Evolutionary conservation across 192 early-diverging fungal genomes (phyloP), one percentile per base, ranked within the genome.

Genomic region (Rhizoclosmatium globosum): DNA sequence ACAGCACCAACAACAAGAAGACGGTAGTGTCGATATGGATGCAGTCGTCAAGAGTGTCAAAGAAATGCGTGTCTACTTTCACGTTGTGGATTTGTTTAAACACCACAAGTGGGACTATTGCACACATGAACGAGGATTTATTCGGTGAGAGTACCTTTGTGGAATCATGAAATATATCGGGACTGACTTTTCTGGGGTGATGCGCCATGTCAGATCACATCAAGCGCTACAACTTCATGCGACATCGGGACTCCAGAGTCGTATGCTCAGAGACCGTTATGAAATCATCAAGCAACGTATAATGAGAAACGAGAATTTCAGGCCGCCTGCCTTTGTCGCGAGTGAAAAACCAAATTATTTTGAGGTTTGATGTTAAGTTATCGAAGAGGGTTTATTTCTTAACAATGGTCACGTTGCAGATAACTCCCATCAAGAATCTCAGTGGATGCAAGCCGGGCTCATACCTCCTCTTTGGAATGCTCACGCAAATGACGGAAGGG

Each of bases 381-480:
- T 15, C 48, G 48, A 50, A 50, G 48, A 15, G 6, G 15, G 48
- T 50, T 9, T 50, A 50, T 50, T 50, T 50, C 48, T 50, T 50
- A 9, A n/a, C n/a, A n/a, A n/a, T n/a, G n/a, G n/a, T n/a, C n/a
- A n/a, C n/a, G n/a, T n/a, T n/a, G n/a, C n/a, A n/a, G n/a, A n/a
- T n/a, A n/a, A 93, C 92, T 9, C 89, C 93, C 3, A 91, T 98
- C 64, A 95, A 94, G 76, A 91, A 94, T 3, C 84, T 98, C 57
- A 92, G 91, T 45, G 83, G 95, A 89, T 41, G 87, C 87, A 48
- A 89, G 87, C 68, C 89, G 82, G 69, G 91, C 87, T 71, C 77
- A 80, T 95, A 93, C 74, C 64, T 96, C 38, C 82, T 96, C 50
- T 92, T 96, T 82, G 96, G 96, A 2, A 95, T 98, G 95, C 85